phyloP scores from a whole-genome alignment of 805 yeast species.

The Vanderwaltozyma verrucispora region DNA sequence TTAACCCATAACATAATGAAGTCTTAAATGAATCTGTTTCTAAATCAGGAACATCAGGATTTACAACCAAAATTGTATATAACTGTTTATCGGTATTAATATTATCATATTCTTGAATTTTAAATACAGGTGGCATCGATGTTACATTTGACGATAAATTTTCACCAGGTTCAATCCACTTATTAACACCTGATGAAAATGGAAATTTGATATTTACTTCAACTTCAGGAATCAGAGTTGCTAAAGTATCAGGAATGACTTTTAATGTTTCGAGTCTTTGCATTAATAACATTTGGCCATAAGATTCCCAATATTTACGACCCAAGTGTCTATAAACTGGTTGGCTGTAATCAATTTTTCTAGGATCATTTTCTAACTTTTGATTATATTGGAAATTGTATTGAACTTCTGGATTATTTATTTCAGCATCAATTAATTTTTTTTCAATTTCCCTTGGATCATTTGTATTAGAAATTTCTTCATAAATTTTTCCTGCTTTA shows the following conservation, averaged over 20 bases:
- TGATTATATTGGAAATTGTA: constrained; percentile 46
- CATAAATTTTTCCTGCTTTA: constrained; percentile 33
- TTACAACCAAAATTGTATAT: constrained; percentile 73
- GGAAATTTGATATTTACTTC: constrained; percentile 70
- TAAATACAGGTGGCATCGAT: constrained; percentile 63
- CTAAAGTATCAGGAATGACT: constrained; percentile 89
- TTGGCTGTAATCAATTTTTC: constrained; percentile 49
- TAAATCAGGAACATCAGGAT: constrained; percentile 85
- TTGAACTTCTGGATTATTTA: constrained; percentile 73
- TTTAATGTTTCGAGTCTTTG: constrained; percentile 81
- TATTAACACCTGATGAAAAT: constrained; percentile 49
- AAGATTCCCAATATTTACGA: constrained; percentile 58
- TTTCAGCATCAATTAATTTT: constrained; percentile 52
- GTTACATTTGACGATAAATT: constrained; percentile 65
- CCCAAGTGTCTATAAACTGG: constrained; percentile 74
- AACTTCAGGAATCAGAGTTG: constrained; percentile 73
- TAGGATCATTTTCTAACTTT: constrained; percentile 31
- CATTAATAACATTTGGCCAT: constrained; percentile 70
- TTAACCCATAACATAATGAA: constrained; percentile 65
- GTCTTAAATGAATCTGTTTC: constrained; percentile 58
- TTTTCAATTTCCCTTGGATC: constrained; percentile 20
- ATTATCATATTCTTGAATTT: constrained; percentile 60
- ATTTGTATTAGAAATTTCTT: constrained; percentile 17
- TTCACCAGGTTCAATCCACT: constrained; percentile 73
- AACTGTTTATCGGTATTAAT: constrained; percentile 34